Conservation (phyloP, 2,329 filamentous ascomycete species). For the Balansia obtecta region DNA sequence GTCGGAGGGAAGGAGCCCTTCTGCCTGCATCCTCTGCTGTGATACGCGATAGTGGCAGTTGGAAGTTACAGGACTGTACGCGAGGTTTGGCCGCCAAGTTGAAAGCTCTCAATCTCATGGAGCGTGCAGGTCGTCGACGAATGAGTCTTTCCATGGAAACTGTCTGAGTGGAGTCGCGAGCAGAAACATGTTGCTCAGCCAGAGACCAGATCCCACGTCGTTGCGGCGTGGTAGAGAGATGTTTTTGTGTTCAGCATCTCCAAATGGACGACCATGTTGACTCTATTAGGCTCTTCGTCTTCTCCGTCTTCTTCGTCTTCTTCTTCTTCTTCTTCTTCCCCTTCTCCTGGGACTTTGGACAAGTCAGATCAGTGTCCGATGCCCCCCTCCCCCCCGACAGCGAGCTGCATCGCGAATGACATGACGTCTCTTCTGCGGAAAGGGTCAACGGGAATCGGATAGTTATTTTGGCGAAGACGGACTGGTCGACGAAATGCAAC, state of each 20-base stretch:
- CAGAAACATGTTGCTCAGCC: neutral
- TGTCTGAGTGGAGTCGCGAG: neutral
- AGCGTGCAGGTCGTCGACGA: neutral
- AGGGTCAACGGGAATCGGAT: neutral
- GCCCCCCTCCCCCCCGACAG: neutral
- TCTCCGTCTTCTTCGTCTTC: no score
- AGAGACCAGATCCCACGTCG: neutral
- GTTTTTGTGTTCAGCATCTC: neutral
- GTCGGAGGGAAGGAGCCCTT: neutral
- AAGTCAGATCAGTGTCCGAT: neutral
- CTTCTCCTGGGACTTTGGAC: neutral
- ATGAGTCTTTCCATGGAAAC: neutral
- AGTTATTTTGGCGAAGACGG: neutral
- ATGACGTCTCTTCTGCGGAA: neutral
- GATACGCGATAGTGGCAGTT: neutral
- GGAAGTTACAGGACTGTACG: neutral
- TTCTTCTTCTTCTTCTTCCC: no score
- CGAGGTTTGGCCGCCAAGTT: neutral
- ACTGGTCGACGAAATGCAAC: neutral
- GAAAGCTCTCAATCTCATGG: no score
- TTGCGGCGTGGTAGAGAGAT: neutral
- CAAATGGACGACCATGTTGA: neutral
- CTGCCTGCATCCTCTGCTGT: no score
- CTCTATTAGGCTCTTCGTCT: neutral
- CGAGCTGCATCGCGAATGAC: slow-evolving; percentile 1